A percentile compares a stretch with the other conserved stretches of the same genome.
Conservation (phyloP, 768 basidiomycete species). For the Agaricus blazei region DNA sequence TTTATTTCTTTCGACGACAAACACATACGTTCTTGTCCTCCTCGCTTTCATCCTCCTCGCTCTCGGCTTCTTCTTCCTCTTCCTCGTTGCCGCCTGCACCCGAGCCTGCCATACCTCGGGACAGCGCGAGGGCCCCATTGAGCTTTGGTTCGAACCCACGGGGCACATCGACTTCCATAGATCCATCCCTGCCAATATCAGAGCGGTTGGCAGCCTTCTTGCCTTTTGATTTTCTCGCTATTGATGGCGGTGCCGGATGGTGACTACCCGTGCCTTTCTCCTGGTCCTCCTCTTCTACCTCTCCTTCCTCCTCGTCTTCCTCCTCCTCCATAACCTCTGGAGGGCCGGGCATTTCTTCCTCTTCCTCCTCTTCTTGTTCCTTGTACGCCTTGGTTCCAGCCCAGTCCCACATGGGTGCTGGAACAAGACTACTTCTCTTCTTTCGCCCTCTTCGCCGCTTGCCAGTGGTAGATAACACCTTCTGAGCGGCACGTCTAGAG, state of each 20-base stretch:
- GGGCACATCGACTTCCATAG: slow-evolving; percentile 11
- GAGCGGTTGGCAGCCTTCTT: slow-evolving; percentile 1
- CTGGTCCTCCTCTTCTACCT: slow-evolving; percentile 11
- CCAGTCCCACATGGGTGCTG: slow-evolving; percentile 87
- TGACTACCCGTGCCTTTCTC: not conserved
- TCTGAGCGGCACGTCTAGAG: slow-evolving; percentile 11
- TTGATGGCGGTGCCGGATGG: not conserved
- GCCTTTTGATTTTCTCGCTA: slow-evolving; percentile 16
- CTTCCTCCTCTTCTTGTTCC: slow-evolving; percentile 35
- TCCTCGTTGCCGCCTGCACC: slow-evolving; percentile 12
- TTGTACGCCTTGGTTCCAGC: slow-evolving; percentile 42
- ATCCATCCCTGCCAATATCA: slow-evolving; percentile 14
- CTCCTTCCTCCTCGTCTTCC: slow-evolving; percentile 33
- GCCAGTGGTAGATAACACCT: slow-evolving; percentile 16
- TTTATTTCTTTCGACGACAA: slow-evolving; percentile 1
- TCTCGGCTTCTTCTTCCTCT: slow-evolving; percentile 11
- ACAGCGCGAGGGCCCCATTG: not conserved
- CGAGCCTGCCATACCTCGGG: not conserved
- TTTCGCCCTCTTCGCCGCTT: slow-evolving; percentile 30
- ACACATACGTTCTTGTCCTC: slow-evolving; percentile 8
- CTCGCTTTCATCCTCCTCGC: slow-evolving; percentile 14
- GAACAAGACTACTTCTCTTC: slow-evolving; percentile 66
- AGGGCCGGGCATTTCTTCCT: slow-evolving; percentile 55
- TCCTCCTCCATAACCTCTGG: slow-evolving; percentile 62
- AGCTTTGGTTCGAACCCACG: not conserved